Evolutionary conservation across 2,329 filamentous ascomycete genomes (phyloP).

Genomic region (Hawksworthiomyces lignivorus): DNA sequence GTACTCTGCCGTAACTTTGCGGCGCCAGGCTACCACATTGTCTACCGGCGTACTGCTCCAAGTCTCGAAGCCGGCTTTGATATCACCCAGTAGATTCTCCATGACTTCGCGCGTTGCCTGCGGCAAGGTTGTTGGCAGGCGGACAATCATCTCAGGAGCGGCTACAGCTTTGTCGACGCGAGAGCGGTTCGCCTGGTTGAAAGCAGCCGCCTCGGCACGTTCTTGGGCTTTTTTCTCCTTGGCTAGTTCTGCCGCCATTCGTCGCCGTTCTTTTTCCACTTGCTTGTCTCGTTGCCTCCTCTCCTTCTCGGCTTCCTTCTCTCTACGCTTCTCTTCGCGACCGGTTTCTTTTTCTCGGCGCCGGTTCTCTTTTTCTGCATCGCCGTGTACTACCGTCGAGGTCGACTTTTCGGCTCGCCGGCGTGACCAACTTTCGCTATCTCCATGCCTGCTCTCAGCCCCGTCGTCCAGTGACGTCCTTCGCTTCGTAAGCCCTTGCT

Average conservation of each 20-base stretch:
- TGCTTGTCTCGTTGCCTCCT: constrained; percentile 50
- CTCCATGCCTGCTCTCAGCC: neutral
- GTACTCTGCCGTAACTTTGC: constrained; percentile 57
- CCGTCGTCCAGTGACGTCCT: neutral
- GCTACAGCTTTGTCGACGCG: constrained; percentile 67
- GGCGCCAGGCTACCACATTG: constrained; percentile 58
- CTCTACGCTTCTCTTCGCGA: constrained; percentile 35
- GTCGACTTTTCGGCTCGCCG: constrained; percentile 6
- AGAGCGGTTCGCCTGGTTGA: constrained; percentile 66
- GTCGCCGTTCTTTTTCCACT: constrained; percentile 47
- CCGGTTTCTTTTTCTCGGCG: constrained; percentile 15
- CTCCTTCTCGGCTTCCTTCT: constrained; percentile 48
- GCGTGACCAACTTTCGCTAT: too few relatives aligned
- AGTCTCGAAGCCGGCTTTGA: constrained; percentile 38
- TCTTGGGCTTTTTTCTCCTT: constrained; percentile 56
- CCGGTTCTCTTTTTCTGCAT: constrained; percentile 12
- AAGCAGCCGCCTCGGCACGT: constrained; percentile 56
- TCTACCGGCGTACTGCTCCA: constrained; percentile 37
- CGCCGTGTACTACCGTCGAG: constrained; percentile 3
- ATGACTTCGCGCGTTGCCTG: constrained; percentile 37
- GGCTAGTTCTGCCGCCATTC: constrained; percentile 47
- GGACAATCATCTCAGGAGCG: constrained; percentile 68
- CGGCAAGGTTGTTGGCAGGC: constrained; percentile 53
- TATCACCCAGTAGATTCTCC: constrained; percentile 40
- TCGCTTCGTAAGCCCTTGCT: too few relatives aligned